Percentiles rank a stretch among this genome's conserved stretches.
Conservation (phyloP, 1,284 basidiomycete genomes). For the Cystobasidiaceae sp. region DNA sequence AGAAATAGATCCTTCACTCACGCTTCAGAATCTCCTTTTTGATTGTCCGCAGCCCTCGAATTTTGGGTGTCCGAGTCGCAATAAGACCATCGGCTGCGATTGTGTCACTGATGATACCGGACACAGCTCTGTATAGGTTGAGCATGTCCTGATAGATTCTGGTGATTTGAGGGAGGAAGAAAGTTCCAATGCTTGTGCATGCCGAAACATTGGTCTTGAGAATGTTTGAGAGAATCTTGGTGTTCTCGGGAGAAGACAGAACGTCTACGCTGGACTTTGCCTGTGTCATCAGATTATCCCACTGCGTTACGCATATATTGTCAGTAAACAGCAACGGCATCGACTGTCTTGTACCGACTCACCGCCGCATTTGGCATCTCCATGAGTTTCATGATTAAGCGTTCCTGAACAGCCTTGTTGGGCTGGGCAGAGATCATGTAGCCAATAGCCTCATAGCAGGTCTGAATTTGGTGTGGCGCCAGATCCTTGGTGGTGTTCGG, state of each 20-base stretch:
- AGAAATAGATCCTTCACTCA: too few species aligned
- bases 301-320: constrained; percentile 53
- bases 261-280: constrained; percentile 91
- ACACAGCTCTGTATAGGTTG: constrained; percentile 94
- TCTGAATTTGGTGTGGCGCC: constrained; percentile 82
- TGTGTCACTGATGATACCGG: constrained; percentile 92
- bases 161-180: constrained; percentile 94
- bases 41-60: constrained; percentile 88
- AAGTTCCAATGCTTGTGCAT: constrained; percentile 92
- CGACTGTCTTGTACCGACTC: background rate
- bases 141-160: constrained; percentile 98
- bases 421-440: constrained; percentile 99
- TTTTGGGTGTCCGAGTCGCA: constrained; percentile 95
- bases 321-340: background rate
- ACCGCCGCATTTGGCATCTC: constrained; percentile 88
- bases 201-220: constrained; percentile 98
- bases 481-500: constrained; percentile 94
- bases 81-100: constrained; percentile 81
- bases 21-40: constrained; percentile 95
- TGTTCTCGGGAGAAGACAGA: constrained; percentile 82
- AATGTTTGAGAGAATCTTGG: constrained; percentile 95
- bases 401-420: constrained; percentile 94
- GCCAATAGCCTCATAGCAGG: constrained; percentile 96
- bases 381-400: constrained; percentile 92
- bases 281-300: constrained; percentile 96